Evolutionary conservation across 495 filamentous ascomycete genomes (phyloP), one percentile per base, ranked within the genome.

Genomic region (Tetracladium setigerum): DNA sequence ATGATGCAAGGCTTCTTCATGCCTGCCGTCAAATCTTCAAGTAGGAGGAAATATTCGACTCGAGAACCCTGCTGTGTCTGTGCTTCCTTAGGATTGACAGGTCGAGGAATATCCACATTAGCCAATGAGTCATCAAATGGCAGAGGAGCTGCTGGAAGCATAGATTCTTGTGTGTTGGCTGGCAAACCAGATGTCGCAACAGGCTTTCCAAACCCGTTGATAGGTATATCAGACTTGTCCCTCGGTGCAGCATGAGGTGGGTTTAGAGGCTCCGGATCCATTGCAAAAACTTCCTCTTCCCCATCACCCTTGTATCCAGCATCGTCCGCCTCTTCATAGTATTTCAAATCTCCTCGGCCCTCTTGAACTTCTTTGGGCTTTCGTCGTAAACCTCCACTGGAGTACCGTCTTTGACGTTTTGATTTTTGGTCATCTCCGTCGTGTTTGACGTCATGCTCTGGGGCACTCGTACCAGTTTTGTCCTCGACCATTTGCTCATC

Each of bases 1-100:
- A 98, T 82, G 34, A 96, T 92, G 65, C 92, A 97, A 11, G 92
- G 92, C 30, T 84, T 83, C 59, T 86, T 87, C 91, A 98, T 96
- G 30, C 92, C 92, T 5, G 92, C 87, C 2, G 92, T 98, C 24
- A 98, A 77, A 61, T 98, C 92, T 66, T 98, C 92, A n/a, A 98
- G 70, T 0, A 98, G 73, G 7, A 98, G 72, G 64, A 98, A 98
- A 56, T 90, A 91, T 60, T 95, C 86, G 18, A 92, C 85, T 13
- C 91, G 76, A 13, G 72, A 71, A 43, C 74, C 68, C 17, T 55
- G 67, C 55, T 72, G 70, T 17, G 80, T 75, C 53, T 89, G 86
- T 1, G 87, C 87, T 60, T 92, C 79, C 59, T 87, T 87, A 1
- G 88, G 86, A 57, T 92, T 91, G 46, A 78, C 62, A 1, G 81